Conservation (phyloP, 2,329 filamentous ascomycete species). For the Pyricularia sp. region DNA sequence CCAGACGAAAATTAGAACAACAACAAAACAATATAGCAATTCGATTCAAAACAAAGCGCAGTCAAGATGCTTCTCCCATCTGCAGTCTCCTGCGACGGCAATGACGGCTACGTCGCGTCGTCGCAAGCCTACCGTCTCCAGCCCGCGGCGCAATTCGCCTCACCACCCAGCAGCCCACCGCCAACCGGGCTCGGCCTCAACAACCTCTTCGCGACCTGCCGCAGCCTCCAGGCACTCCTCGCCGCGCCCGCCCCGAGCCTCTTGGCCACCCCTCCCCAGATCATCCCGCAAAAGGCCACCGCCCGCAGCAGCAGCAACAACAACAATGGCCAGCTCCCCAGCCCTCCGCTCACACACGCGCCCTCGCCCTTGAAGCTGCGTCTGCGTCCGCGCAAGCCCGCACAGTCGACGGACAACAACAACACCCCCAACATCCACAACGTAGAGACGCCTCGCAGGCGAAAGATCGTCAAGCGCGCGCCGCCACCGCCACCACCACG, state of each 20-base stretch:
- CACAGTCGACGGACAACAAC: constrained; percentile 16
- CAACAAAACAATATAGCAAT: background rate
- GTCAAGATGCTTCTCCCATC: constrained; percentile 6
- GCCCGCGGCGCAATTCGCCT: constrained; percentile 33
- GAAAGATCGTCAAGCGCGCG: constrained; percentile 41
- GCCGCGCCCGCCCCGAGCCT: constrained; percentile 20
- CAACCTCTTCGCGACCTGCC: constrained; percentile 50
- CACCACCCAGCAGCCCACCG: constrained; percentile 49
- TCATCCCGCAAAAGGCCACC: background rate
- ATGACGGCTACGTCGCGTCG: background rate
- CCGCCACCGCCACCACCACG: constrained; percentile 29
- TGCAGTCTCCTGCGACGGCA: constrained; percentile 4
- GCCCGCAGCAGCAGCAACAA: background rate
- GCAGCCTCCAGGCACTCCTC: constrained; percentile 51
- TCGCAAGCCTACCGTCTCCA: constrained; percentile 2
- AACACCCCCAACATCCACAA: constrained; percentile 12
- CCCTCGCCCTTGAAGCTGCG: constrained; percentile 44
- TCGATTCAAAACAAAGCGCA: background rate
- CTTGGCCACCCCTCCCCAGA: constrained; percentile 17
- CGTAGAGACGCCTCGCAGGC: constrained; percentile 24
- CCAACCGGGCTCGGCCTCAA: constrained; percentile 32
- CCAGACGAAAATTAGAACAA: background rate
- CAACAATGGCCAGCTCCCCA: constrained; percentile 33
- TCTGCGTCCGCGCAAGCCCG: constrained; percentile 35
- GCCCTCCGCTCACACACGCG: constrained; percentile 45